Percentiles rank a stretch among this genome's conserved stretches.
Conservation (phyloP, 306 rosid species). For the Trifolium pratense region DNA sequence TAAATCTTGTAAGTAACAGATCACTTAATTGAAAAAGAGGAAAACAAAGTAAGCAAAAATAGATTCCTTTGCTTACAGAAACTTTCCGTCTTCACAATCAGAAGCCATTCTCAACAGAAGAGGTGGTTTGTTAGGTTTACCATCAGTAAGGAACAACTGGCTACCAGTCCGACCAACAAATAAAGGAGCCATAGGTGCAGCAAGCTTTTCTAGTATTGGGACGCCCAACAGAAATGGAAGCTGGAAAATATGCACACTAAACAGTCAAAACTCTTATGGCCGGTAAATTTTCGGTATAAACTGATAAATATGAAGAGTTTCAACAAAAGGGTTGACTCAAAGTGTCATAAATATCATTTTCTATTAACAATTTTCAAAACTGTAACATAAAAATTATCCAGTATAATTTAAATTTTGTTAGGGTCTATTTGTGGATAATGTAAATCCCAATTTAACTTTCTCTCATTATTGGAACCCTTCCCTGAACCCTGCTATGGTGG, state of each 20-base stretch:
- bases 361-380: constrained; percentile 4
- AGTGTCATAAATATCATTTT: constrained; percentile 17
- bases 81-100: constrained; percentile 80
- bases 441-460: constrained; percentile 16
- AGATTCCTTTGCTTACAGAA: constrained; percentile 64
- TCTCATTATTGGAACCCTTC: neutral
- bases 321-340: constrained; percentile 9
- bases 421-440: constrained; percentile 25
- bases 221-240: constrained; percentile 90
- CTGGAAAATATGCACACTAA: constrained; percentile 52
- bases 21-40: constrained; percentile 13
- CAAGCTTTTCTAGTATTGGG: constrained; percentile 84
- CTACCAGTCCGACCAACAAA: constrained; percentile 88
- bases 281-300: constrained; percentile 32
- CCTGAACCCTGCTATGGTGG: too few species aligned
- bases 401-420: constrained; percentile 11
- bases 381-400: constrained; percentile 9
- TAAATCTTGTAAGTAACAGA: constrained; percentile 39
- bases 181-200: constrained; percentile 83
- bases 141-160: constrained; percentile 93
- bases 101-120: constrained; percentile 95
- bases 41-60: constrained; percentile 6
- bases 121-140: constrained; percentile 82
- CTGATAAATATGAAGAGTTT: constrained; percentile 32
- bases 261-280: constrained; percentile 29